phyloP scores from a whole-genome alignment of 345 rosid genomes.

The Jatropha curcas region DNA sequence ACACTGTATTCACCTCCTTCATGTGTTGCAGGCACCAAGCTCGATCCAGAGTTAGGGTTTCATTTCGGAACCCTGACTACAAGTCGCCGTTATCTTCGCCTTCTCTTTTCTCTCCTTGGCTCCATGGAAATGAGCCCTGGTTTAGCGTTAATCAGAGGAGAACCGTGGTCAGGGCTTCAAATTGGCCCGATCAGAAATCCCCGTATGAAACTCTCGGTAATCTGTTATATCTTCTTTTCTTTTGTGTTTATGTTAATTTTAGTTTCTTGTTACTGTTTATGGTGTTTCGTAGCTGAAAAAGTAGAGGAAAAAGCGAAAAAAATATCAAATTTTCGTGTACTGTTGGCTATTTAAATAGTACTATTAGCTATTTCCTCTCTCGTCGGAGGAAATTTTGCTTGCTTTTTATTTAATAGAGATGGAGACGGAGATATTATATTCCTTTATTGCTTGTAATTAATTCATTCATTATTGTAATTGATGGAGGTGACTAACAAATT shows the following conservation, averaged over 20 bases:
- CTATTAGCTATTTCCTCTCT: no score
- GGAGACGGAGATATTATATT: background rate
- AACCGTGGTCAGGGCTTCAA: slow-evolving; percentile 60
- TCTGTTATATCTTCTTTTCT: background rate
- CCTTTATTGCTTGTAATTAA: background rate
- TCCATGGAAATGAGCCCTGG: slow-evolving; percentile 47
- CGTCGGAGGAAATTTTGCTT: no score
- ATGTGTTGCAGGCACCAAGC: slow-evolving; percentile 42
- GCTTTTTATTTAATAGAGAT: no score
- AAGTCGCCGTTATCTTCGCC: slow-evolving; percentile 39
- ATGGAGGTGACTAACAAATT: background rate
- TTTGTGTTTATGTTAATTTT: no score
- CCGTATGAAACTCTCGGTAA: slow-evolving; percentile 95
- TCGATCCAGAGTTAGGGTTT: slow-evolving; percentile 51
- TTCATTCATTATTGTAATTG: background rate
- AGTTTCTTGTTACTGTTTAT: no score
- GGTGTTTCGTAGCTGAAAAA: slow-evolving; percentile 17
- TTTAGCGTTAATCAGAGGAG: slow-evolving; percentile 61
- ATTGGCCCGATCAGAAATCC: slow-evolving; percentile 68
- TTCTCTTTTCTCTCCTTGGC: slow-evolving; percentile 41
- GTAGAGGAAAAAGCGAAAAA: background rate
- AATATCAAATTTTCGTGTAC: background rate
- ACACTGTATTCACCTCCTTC: slow-evolving; percentile 55
- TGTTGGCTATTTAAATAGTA: no score
- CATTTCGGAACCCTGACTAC: slow-evolving; percentile 43